Conservation (phyloP, 2,329 filamentous ascomycete species). For the Elsinoe ampelina region DNA sequence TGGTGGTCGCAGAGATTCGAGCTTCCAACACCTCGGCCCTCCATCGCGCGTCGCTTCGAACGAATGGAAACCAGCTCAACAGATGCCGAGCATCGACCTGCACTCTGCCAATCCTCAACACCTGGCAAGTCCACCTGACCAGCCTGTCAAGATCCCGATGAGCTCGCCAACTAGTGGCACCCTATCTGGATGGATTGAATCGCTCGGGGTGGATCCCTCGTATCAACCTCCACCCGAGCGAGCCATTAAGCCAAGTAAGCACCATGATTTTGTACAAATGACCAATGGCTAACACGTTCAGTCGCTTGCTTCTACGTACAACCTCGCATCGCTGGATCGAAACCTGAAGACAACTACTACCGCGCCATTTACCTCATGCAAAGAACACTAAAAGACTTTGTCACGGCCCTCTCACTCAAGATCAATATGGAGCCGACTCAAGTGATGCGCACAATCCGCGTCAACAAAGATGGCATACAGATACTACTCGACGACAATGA, state of each 20-base stretch:
- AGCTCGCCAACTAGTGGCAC: conserved; percentile 54
- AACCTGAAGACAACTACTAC: conserved; percentile 54
- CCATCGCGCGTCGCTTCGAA: conserved; percentile 38
- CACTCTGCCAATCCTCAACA: conserved; percentile 30
- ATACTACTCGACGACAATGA: conserved; percentile 88
- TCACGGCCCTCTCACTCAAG: conserved; percentile 63
- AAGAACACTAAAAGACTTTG: conserved; percentile 65
- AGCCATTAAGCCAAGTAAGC: conserved; percentile 55
- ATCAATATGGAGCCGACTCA: conserved; percentile 66
- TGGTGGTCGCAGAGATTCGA: conserved; percentile 31
- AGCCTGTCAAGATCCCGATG: conserved; percentile 46
- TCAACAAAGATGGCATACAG: conserved; percentile 65
- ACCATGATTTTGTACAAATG: conserved; percentile 13
- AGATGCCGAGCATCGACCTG: conserved; percentile 34
- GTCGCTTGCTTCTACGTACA: conserved; percentile 85
- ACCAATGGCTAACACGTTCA: conserved; percentile 24
- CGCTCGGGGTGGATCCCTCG: conserved; percentile 74
- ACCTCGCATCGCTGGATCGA: conserved; percentile 42
- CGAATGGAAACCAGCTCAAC: conserved; percentile 26
- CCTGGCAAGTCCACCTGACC: conserved; percentile 40
- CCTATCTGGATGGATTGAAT: conserved; percentile 78
- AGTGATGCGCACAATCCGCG: conserved; percentile 61
- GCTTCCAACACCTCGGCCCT: conserved; percentile 36
- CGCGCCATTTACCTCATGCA: conserved; percentile 77
- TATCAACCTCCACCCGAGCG: conserved; percentile 74